phyloP scores from a whole-genome alignment of 805 yeast species.

The Yamadazyma tumulicola region DNA sequence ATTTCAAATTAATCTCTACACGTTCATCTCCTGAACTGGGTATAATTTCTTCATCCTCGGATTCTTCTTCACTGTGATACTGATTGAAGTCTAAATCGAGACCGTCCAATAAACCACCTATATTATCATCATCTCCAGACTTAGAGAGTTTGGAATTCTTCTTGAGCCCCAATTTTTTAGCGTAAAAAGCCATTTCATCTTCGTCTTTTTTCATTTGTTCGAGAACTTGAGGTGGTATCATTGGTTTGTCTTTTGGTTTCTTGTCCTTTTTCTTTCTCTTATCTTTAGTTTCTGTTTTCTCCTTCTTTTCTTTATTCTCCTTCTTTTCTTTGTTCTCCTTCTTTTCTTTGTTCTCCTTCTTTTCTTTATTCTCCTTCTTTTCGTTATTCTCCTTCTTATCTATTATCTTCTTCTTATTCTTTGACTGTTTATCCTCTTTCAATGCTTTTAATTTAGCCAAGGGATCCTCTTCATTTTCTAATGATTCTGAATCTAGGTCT shows the following conservation, averaged over 20 bases:
- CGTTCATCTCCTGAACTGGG: conserved; percentile 15
- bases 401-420: background rate
- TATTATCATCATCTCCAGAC: conserved; percentile 63
- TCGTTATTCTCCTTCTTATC: conserved; percentile 11
- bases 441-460: conserved; percentile 17
- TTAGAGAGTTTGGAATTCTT: conserved; percentile 47
- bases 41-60: too few relatives aligned
- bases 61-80: too few relatives aligned
- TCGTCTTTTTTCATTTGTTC: conserved; percentile 59
- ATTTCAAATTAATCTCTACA: conserved; percentile 11
- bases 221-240: conserved; percentile 40
- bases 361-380: background rate
- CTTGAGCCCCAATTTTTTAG: conserved; percentile 70
- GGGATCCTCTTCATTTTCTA: conserved; percentile 22
- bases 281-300: conserved; percentile 10
- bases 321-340: conserved; percentile 8
- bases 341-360: conserved; percentile 8
- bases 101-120: conserved; percentile 83
- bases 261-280: conserved; percentile 8
- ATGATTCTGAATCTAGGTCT: too few relatives aligned
- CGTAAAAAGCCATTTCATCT: conserved; percentile 76
- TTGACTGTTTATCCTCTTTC: conserved; percentile 13
- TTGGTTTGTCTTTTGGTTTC: conserved; percentile 8
- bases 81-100: conserved; percentile 52
- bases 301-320: background rate